These are phyloP conservation scores for Teratosphaeriaceae sp. DNA, from an alignment of 2,329 filamentous ascomycete species.

Conservation along the genomic window DNA sequence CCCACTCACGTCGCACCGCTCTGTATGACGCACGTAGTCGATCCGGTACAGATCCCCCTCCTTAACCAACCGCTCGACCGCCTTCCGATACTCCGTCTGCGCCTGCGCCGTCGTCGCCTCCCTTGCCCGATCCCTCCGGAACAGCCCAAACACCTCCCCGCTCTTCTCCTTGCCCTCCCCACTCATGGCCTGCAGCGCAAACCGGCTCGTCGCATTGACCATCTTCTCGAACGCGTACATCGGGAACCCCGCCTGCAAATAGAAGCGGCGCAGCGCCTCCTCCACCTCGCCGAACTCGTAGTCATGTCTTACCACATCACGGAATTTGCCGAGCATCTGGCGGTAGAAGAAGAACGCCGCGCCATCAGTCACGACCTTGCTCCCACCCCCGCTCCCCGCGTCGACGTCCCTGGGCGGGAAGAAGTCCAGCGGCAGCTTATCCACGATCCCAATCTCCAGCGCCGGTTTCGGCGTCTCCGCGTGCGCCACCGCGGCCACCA, in stretches of 20 bases:
- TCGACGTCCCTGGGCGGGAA: constrained; percentile 60
- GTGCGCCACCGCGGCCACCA: constrained; percentile 65
- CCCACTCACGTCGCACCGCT: neutral
- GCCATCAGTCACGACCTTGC: too few species aligned
- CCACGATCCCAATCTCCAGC: constrained; percentile 72
- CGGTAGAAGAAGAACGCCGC: too few species aligned
- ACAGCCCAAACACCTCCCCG: constrained; percentile 80
- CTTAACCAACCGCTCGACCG: constrained; percentile 86
- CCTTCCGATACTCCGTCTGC: constrained; percentile 84
- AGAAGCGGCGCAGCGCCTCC: constrained; percentile 85
- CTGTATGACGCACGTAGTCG: constrained; percentile 76
- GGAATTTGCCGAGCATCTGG: constrained; percentile 76
- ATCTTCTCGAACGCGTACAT: constrained; percentile 90
- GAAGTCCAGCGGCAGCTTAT: constrained; percentile 68
- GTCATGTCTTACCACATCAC: constrained; percentile 77
- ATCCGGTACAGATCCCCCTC: constrained; percentile 89
- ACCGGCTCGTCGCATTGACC: constrained; percentile 70
- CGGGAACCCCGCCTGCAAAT: constrained; percentile 84
- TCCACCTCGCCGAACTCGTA: constrained; percentile 79
- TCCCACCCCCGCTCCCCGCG: too few species aligned
- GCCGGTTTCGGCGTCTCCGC: constrained; percentile 73
- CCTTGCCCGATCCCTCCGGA: constrained; percentile 71
- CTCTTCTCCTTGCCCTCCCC: constrained; percentile 88
- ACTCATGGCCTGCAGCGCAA: constrained; percentile 76
- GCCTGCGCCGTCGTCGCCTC: constrained; percentile 84